Percentiles rank a stretch among this genome's conserved stretches.
These are phyloP conservation scores for Ceratocystis harringtonii DNA, from an alignment of 2,329 filamentous ascomycete species.

Conservation along the genomic window DNA sequence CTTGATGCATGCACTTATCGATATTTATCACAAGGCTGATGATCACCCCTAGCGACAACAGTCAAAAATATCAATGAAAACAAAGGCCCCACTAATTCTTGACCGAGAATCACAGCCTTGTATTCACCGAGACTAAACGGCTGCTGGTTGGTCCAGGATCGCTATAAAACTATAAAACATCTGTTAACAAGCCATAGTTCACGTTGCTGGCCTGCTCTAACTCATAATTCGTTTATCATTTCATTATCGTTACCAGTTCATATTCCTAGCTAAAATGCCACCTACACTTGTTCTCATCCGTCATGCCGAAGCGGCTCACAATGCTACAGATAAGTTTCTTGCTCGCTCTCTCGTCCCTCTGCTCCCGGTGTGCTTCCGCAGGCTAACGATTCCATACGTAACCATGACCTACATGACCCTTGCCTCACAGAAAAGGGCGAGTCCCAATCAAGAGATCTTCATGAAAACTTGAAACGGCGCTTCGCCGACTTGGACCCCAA, in stretches of 20 bases:
- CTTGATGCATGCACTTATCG: too few species aligned
- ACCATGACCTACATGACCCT: constrained; percentile 37
- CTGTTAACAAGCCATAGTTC: background rate
- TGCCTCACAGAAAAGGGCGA: constrained; percentile 35
- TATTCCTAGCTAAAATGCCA: constrained; percentile 27
- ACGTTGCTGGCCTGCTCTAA: background rate
- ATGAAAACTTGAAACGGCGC: constrained; percentile 29
- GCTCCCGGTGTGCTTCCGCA: constrained; percentile 13
- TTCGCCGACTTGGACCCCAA: constrained; percentile 23
- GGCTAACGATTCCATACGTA: constrained; percentile 24
- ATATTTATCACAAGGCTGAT: background rate
- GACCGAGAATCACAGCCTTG: constrained; percentile 5
- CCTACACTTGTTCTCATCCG: constrained; percentile 64
- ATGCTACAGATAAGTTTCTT: constrained; percentile 33
- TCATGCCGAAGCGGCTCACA: constrained; percentile 62
- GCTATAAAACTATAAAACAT: too few species aligned
- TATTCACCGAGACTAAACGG: background rate
- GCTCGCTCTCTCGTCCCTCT: constrained; percentile 8
- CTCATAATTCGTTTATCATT: too few species aligned
- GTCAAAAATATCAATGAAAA: background rate
- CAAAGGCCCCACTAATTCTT: background rate
- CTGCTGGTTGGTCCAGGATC: background rate
- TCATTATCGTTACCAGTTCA: background rate
- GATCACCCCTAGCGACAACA: background rate
- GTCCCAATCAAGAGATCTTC: constrained; percentile 33